Conservation (phyloP, 2,329 filamentous ascomycete genomes). For the Chaetomiaceae sp. region DNA sequence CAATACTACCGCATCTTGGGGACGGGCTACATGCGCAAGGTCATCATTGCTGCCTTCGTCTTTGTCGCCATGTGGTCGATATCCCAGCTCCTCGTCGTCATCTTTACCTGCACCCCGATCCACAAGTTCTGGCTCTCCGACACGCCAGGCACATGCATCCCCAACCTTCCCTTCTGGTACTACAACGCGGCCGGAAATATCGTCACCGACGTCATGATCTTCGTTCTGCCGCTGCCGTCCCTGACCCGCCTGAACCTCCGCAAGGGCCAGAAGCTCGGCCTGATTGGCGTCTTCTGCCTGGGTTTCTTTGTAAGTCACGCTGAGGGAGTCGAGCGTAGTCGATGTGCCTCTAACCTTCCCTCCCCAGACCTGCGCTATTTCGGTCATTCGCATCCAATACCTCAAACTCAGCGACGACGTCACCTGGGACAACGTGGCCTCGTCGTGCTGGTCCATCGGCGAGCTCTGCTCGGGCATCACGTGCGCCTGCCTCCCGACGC, state of each 20-base stretch:
- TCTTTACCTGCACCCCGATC: constrained; percentile 35
- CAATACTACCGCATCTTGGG: constrained; percentile 38
- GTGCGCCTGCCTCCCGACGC: constrained; percentile 35
- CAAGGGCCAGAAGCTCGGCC: constrained; percentile 30
- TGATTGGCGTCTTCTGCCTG: constrained; percentile 36
- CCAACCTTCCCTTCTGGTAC: constrained; percentile 34
- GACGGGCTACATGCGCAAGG: constrained; percentile 30
- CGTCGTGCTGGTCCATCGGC: constrained; percentile 35
- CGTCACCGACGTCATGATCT: constrained; percentile 35
- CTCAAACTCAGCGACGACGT: constrained; percentile 33
- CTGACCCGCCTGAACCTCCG: constrained; percentile 33
- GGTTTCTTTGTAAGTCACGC: constrained; percentile 36
- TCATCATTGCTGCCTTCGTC: constrained; percentile 30
- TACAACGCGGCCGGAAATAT: constrained; percentile 37
- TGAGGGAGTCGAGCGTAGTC: background rate
- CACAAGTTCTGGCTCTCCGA: constrained; percentile 34
- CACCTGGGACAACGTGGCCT: constrained; percentile 37
- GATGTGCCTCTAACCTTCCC: background rate
- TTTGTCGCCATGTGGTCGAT: constrained; percentile 35
- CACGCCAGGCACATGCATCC: constrained; percentile 31
- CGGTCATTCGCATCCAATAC: constrained; percentile 37
- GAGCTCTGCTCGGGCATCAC: constrained; percentile 35
- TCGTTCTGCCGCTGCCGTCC: constrained; percentile 35
- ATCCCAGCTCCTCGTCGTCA: constrained; percentile 34
- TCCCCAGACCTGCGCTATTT: constrained; percentile 35